Evolutionary conservation across 352 stramenopile species (phyloP).

Genomic region (Phytophthora aleatoria): DNA sequence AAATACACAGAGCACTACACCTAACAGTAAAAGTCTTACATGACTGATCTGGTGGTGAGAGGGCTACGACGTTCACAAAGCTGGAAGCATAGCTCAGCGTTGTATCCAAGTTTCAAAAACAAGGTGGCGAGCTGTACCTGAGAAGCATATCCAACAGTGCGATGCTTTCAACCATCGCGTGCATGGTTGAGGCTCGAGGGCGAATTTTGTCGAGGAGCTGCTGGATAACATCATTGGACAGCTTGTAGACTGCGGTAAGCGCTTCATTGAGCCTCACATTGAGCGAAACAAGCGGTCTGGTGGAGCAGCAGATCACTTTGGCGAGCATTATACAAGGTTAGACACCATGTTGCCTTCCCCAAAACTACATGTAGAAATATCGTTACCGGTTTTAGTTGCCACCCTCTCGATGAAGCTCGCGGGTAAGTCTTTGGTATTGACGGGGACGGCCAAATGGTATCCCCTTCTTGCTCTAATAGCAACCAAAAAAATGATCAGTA

Average conservation of each 20-base stretch:
- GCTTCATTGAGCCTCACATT: conserved; percentile 85
- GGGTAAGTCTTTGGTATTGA: conserved; percentile 62
- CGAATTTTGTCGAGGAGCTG: conserved; percentile 82
- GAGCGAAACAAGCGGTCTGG: conserved; percentile 84
- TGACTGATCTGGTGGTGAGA: conserved; percentile 73
- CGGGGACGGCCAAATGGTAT: conserved; percentile 73
- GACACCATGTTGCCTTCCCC: not conserved
- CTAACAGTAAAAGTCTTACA: conserved; percentile 40
- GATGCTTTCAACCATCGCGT: conserved; percentile 88
- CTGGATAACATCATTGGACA: conserved; percentile 89
- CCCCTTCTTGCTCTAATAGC: conserved; percentile 52
- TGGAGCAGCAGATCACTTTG: conserved; percentile 86
- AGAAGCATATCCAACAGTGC: conserved; percentile 93
- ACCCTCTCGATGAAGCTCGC: conserved; percentile 71
- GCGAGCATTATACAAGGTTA: conserved; percentile 21
- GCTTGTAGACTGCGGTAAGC: conserved; percentile 84
- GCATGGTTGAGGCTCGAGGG: conserved; percentile 72
- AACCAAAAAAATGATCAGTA: not conserved
- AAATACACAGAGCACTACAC: not conserved
- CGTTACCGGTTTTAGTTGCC: conserved; percentile 59
- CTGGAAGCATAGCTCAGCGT: conserved; percentile 33
- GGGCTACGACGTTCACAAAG: conserved; percentile 88
- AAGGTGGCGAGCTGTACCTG: conserved; percentile 44
- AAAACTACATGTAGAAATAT: not conserved
- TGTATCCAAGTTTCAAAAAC: not conserved